phyloP scores from a whole-genome alignment of 2,329 filamentous ascomycete genomes.

The Pleurostoma richardsiae region DNA sequence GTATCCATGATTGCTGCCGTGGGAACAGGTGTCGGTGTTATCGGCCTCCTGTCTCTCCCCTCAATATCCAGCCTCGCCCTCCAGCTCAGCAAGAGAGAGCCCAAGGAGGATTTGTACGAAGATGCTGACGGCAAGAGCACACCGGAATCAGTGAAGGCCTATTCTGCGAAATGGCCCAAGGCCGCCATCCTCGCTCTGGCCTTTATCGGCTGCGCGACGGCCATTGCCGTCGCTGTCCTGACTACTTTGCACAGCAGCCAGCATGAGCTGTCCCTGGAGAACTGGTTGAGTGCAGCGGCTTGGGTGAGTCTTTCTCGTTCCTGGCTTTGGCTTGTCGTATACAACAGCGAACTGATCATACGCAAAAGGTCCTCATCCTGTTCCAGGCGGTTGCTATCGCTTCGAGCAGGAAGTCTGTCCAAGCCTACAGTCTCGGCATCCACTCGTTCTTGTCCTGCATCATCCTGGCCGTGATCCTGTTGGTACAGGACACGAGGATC shows the following conservation, averaged over 20 bases:
- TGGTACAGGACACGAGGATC: slow-evolving; percentile 38
- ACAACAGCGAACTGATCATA: slow-evolving; percentile 7
- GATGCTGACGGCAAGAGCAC: slow-evolving; percentile 68
- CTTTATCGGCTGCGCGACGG: slow-evolving; percentile 45
- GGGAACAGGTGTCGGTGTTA: slow-evolving; percentile 17
- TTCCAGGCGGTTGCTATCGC: slow-evolving; percentile 46
- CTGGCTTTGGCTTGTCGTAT: background rate
- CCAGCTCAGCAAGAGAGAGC: slow-evolving; percentile 19
- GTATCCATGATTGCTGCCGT: slow-evolving; percentile 17
- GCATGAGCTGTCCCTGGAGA: slow-evolving; percentile 41
- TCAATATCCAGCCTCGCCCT: slow-evolving; percentile 18
- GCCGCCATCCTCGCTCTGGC: slow-evolving; percentile 48
- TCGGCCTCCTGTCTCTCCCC: slow-evolving; percentile 22
- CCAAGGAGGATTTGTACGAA: slow-evolving; percentile 48
- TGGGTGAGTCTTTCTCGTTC: slow-evolving; percentile 51
- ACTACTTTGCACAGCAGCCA: slow-evolving; percentile 30
- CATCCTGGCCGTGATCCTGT: slow-evolving; percentile 34
- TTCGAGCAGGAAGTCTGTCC: slow-evolving; percentile 43
- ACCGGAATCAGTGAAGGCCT: slow-evolving; percentile 55
- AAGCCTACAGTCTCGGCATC: slow-evolving; percentile 48
- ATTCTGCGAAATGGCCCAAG: slow-evolving; percentile 57
- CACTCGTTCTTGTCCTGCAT: slow-evolving; percentile 44
- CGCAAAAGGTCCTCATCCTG: slow-evolving; percentile 39
- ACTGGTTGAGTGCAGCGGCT: slow-evolving; percentile 54
- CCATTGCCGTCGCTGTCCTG: slow-evolving; percentile 51